Evolutionary conservation across 2,329 filamentous ascomycete species (phyloP).

Genomic region (Penicillium sclerotiorum): DNA sequence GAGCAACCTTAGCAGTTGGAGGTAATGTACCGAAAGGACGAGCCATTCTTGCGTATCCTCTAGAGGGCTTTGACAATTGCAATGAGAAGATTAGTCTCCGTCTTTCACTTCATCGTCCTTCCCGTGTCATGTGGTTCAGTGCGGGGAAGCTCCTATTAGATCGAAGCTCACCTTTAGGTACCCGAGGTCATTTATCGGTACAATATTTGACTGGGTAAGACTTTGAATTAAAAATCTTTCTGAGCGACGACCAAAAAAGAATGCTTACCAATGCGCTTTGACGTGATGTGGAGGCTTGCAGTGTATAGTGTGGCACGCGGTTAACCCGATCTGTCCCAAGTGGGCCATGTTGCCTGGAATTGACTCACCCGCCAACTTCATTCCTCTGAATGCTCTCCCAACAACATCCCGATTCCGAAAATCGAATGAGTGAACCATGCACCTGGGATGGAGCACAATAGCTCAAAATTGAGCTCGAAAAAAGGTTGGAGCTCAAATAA

Average conservation of each 20-base stretch:
- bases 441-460: neutral
- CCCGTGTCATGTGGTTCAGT: neutral
- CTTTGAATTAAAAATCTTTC: no score
- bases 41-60: neutral
- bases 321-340: neutral
- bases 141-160: neutral
- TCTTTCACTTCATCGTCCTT: no score
- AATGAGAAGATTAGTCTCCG: neutral
- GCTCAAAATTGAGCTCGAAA: neutral
- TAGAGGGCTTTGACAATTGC: neutral
- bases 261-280: neutral
- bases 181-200: no score
- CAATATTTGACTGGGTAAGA: no score
- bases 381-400: no score
- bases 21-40: slow-evolving; percentile 35
- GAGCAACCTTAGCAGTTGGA: slow-evolving; percentile 36
- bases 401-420: neutral
- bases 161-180: no score
- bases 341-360: neutral
- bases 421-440: no score
- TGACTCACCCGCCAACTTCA: neutral
- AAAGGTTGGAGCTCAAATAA: no score
- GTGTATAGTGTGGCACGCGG: neutral
- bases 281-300: neutral
- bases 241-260: no score